A percentile compares a stretch with the other conserved stretches of the same genome.
phyloP scores from a whole-genome alignment of 306 rosid genomes.

The Gillenia trifoliata region DNA sequence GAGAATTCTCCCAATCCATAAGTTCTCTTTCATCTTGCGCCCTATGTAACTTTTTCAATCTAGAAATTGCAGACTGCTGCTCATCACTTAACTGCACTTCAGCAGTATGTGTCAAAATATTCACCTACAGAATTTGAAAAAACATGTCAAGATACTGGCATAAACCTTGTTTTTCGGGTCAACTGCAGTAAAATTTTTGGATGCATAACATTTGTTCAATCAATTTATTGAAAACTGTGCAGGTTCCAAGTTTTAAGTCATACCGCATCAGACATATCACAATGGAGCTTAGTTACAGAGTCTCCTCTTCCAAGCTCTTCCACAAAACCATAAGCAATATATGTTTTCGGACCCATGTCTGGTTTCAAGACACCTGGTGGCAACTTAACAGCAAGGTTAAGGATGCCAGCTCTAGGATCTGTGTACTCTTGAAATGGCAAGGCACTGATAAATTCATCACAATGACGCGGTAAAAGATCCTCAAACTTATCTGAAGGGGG shows the following conservation, averaged over 20 bases:
- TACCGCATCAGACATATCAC: conserved; percentile 95
- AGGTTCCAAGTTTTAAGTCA: conserved; percentile 13
- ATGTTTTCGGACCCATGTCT: conserved; percentile 92
- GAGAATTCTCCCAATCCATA: conserved; percentile 7
- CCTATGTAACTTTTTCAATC: conserved; percentile 54
- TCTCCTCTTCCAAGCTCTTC: conserved; percentile 92
- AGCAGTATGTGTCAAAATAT: conserved; percentile 70
- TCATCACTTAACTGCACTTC: conserved; percentile 42
- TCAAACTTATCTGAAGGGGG: conserved; percentile 89
- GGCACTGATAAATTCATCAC: conserved; percentile 71
- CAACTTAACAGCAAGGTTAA: conserved; percentile 83
- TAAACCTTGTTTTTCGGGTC: neutral
- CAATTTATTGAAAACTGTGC: no score
- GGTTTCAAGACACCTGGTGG: conserved; percentile 69
- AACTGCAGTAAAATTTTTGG: neutral
- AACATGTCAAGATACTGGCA: neutral
- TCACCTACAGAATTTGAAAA: conserved; percentile 48
- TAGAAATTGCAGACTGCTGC: conserved; percentile 45
- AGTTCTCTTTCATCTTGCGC: conserved; percentile 58
- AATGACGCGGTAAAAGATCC: conserved; percentile 82
- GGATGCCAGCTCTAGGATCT: conserved; percentile 71
- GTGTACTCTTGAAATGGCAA: conserved; percentile 81
- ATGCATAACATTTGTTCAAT: neutral
- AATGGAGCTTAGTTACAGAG: conserved; percentile 87
- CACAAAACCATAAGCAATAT: conserved; percentile 69